These are phyloP conservation scores for Yamadazyma dendronema DNA, from an alignment of 1,139 yeast genomes.

Conservation along the genomic window DNA sequence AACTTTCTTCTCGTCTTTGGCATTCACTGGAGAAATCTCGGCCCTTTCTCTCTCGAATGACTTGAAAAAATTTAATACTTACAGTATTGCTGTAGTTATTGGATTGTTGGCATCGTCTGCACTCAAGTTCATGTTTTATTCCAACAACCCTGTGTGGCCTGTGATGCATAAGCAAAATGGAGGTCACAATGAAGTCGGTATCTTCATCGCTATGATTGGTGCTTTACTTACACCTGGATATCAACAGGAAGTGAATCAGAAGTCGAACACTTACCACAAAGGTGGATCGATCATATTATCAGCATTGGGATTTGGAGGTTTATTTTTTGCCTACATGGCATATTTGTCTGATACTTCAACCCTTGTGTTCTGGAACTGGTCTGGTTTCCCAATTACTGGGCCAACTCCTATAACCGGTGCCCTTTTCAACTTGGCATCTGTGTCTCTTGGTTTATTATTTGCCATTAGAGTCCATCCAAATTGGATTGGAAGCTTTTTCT, in stretches of 20 bases:
- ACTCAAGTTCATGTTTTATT: conserved; percentile 70
- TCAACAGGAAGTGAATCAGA: conserved; percentile 2
- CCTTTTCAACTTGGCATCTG: conserved; percentile 57
- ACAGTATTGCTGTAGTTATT: conserved; percentile 59
- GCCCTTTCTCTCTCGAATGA: conserved; percentile 41
- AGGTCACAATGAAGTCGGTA: conserved; percentile 76
- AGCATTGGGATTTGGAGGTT: conserved; percentile 73
- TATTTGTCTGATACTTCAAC: conserved; percentile 82
- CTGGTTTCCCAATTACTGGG: conserved; percentile 83
- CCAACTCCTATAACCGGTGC: conserved; percentile 93
- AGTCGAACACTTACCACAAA: conserved; percentile 6
- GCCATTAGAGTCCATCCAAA: conserved; percentile 27
- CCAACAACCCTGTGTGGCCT: conserved; percentile 97
- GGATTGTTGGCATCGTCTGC: conserved; percentile 76
- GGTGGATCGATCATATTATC: conserved; percentile 49
- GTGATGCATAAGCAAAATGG: conserved; percentile 84
- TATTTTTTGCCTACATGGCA: conserved; percentile 70
- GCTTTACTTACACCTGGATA: conserved; percentile 53
- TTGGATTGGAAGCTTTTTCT: conserved; percentile 24
- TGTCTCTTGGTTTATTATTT: conserved; percentile 53
- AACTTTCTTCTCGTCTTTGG: conserved; percentile 57
- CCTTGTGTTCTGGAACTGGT: conserved; percentile 89
- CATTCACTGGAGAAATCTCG: conserved; percentile 58
- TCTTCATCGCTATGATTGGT: conserved; percentile 61
- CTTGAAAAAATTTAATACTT: conserved; percentile 46